These are phyloP conservation scores for Eucalyptus polybractea DNA, from an alignment of 345 rosid species.

Conservation along the genomic window DNA sequence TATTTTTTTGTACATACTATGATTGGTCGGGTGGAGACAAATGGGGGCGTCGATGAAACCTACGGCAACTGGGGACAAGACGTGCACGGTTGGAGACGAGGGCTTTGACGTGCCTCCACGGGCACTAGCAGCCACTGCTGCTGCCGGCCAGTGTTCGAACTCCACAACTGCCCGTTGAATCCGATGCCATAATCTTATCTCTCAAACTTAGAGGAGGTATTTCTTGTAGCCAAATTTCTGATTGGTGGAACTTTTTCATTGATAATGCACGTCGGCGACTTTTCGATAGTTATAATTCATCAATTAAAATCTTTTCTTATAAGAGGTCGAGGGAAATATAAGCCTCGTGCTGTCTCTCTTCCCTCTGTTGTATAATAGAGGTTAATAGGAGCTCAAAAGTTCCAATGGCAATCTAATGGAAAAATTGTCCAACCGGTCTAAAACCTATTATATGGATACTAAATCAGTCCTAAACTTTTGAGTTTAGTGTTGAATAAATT, in stretches of 20 bases:
- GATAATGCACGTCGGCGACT: not conserved
- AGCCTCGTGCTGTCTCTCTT: not conserved
- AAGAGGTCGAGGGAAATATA: not conserved
- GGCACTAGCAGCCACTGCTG: not conserved
- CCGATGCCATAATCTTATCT: not conserved
- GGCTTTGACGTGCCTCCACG: not conserved
- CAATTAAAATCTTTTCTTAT: not conserved
- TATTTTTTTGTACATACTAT: not conserved
- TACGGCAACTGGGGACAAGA: not conserved
- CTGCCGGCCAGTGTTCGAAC: not conserved
- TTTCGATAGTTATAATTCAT: not conserved
- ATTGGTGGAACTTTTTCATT: not conserved
- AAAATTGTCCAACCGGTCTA: rapidly evolving
- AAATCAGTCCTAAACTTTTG: rapidly evolving
- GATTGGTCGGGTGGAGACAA: not conserved
- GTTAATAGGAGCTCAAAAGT: not conserved
- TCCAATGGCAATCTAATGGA: not conserved
- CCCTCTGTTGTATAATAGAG: not conserved
- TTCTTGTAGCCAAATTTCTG: not conserved
- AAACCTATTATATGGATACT: rapidly evolving
- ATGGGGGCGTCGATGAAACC: not conserved
- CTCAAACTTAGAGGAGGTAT: not conserved
- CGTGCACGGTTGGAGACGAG: not conserved
- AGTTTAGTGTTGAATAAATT: not conserved
- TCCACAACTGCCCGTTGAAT: not conserved